These are phyloP conservation scores for Warburgia ugandensis DNA, from an alignment of 164 flowering plant genomes.

Conservation along the genomic window DNA sequence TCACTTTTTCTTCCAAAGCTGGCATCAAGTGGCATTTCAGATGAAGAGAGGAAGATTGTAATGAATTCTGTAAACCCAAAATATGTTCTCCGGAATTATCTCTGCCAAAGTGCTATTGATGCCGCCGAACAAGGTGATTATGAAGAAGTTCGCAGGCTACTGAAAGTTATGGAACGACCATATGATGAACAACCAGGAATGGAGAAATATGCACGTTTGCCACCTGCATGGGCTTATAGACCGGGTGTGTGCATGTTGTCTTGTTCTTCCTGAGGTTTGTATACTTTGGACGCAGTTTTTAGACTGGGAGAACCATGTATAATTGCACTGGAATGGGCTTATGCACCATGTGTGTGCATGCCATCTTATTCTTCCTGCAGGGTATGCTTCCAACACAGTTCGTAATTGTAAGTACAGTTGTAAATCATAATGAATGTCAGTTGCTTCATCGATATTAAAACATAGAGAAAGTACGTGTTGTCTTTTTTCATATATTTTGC, in stretches of 20 bases:
- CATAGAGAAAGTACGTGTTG: too few species aligned
- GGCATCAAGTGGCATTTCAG: conserved; percentile 52
- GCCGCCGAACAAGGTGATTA: conserved; percentile 88
- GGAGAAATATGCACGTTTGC: conserved; percentile 98
- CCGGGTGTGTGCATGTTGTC: conserved; percentile 99
- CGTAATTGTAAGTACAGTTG: too few species aligned
- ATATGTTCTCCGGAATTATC: conserved; percentile 80
- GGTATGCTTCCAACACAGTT: too few species aligned
- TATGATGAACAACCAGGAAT: conserved; percentile 93
- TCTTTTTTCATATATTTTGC: too few species aligned
- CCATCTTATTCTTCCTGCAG: too few species aligned
- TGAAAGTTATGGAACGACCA: conserved; percentile 81
- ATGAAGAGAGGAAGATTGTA: conserved; percentile 67
- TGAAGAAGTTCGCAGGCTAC: conserved; percentile 65
- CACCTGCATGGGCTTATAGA: conserved; percentile 99
- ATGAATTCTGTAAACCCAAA: conserved; percentile 92
- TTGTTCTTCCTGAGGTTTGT: conserved; percentile 73
- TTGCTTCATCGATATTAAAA: too few species aligned
- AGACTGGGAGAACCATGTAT: too few species aligned
- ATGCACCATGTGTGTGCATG: too few species aligned
- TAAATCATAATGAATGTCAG: too few species aligned
- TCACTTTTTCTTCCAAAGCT: conserved; percentile 30
- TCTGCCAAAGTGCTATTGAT: conserved; percentile 96
- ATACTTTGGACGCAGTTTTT: too few species aligned
- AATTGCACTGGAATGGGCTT: too few species aligned